Base-by-base conservation (phyloP, 805 yeast genomes). In the Ogataea saltuana region DNA sequence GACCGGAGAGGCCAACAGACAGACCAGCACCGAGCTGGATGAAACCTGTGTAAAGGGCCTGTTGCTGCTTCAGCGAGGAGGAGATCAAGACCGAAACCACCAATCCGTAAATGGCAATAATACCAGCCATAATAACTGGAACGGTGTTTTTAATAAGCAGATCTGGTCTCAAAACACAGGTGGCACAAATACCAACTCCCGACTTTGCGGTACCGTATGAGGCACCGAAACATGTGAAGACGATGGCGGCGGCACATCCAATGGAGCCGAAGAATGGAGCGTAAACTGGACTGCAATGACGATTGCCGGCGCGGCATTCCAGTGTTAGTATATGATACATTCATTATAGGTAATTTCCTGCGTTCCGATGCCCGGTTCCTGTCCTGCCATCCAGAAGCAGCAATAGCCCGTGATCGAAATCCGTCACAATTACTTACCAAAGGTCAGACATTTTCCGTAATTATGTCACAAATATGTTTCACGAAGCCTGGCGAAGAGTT, bases 41-140 rank as follows among this genome's bases (percentile, higher is more conserved):
- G 78, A 91, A 91, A 55, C 98, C 98, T 49, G 97, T 88, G 76
- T 87, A 91, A 55, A 91, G 75, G 45, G 98, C 95, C 72, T 90
- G 96, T 59, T 80, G 76, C 72, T 90, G 97, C 62, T 81, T 81
- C 61, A 91, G 79, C 40, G 91, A 82, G 60, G 87, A 93, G 43
- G 97, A 85, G 52, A 91, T 91, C 66, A 91, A 80, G 53, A 91
- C 99, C 19, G 97, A 86, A 48, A 91, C 97, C 52, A 91, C 98
- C 64, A 91, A 75, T 46, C 99, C 99, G 69, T 91, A 91, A 74
- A 91, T 90, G 73, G 98, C 97, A 74, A 91, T 89, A 65, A 91
- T 91, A 91, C 99, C 99, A 54, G 98, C 97, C 97, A 91, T 91
- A 74, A 91, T 82, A 59, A 93, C 97, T 53, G 99, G 99, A 50